Evolutionary conservation across 257 asterid genomes (phyloP).

Genomic region (Solanum dulcamara): DNA sequence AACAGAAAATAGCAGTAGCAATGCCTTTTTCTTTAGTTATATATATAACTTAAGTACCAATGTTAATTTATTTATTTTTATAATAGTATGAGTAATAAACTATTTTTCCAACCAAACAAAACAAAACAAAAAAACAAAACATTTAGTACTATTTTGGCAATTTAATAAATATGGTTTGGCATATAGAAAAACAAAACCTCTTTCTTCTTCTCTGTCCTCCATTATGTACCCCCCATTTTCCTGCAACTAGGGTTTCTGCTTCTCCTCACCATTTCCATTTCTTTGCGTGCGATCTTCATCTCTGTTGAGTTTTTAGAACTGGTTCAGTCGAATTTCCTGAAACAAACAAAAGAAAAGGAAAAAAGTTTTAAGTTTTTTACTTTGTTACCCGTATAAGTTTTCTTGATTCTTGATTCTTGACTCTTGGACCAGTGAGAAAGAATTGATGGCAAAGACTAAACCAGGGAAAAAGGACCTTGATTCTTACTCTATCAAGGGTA

Average conservation of each 20-base stretch:
- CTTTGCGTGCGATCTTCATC: background rate
- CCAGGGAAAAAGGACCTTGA: constrained; percentile 91
- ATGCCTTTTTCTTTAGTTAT: too few relatives aligned
- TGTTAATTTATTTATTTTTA: too few relatives aligned
- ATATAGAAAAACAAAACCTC: background rate
- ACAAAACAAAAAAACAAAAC: background rate
- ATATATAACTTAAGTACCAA: background rate
- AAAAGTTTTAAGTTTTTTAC: background rate
- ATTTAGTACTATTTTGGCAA: background rate
- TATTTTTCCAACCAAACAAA: background rate
- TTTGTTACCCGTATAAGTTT: background rate
- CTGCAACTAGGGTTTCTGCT: background rate
- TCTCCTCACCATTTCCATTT: background rate
- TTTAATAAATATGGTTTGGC: background rate
- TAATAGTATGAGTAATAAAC: background rate
- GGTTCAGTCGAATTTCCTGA: background rate
- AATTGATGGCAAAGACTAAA: constrained; percentile 93
- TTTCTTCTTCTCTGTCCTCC: background rate
- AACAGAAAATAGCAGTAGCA: too few relatives aligned
- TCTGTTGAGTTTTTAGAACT: background rate
- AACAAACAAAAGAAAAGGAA: background rate
- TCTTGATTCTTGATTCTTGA: background rate
- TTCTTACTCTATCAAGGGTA: constrained; percentile 75
- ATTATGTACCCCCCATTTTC: background rate
- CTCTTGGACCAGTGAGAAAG: too few relatives aligned